Conservation (phyloP, 2,329 filamentous ascomycete genomes). For the Knufia petricola region DNA sequence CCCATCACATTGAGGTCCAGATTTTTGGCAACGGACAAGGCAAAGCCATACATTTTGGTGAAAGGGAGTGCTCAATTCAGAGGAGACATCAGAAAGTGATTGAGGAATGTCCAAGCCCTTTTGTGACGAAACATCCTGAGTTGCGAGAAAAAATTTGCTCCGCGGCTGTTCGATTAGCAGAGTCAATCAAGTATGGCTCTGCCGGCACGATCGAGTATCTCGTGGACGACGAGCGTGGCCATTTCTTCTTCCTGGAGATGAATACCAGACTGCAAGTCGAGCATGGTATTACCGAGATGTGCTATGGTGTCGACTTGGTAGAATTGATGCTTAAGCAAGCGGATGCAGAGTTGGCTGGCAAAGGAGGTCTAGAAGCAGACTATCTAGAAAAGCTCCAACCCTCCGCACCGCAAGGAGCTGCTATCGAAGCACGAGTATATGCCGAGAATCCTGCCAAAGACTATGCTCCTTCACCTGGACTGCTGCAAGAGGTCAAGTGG, state of each 20-base stretch:
- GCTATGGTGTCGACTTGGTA: constrained; percentile 46
- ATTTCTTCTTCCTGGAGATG: constrained; percentile 62
- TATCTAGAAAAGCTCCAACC: constrained; percentile 37
- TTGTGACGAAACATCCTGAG: constrained; percentile 43
- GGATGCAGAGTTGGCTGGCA: constrained; percentile 39
- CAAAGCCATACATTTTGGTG: constrained; percentile 71
- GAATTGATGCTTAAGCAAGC: constrained; percentile 49
- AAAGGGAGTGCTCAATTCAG: constrained; percentile 82
- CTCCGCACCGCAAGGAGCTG: constrained; percentile 35
- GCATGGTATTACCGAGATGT: constrained; percentile 49
- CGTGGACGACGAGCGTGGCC: constrained; percentile 68
- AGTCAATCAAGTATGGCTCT: constrained; percentile 59
- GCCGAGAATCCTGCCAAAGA: constrained; percentile 50
- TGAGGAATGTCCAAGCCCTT: constrained; percentile 77
- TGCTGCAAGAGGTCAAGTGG: constrained; percentile 49
- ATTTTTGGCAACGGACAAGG: constrained; percentile 77
- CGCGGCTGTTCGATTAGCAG: constrained; percentile 58
- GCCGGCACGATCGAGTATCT: constrained; percentile 88
- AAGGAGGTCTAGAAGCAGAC: constrained; percentile 35
- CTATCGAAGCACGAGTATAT: constrained; percentile 47
- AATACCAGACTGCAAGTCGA: constrained; percentile 51
- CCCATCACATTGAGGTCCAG: constrained; percentile 81
- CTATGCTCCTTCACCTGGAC: constrained; percentile 51
- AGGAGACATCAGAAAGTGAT: constrained; percentile 82
- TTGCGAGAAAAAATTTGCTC: constrained; percentile 55